These are phyloP conservation scores for Fusarium mangiferae DNA, from an alignment of 2,329 filamentous ascomycete species.

Conservation along the genomic window DNA sequence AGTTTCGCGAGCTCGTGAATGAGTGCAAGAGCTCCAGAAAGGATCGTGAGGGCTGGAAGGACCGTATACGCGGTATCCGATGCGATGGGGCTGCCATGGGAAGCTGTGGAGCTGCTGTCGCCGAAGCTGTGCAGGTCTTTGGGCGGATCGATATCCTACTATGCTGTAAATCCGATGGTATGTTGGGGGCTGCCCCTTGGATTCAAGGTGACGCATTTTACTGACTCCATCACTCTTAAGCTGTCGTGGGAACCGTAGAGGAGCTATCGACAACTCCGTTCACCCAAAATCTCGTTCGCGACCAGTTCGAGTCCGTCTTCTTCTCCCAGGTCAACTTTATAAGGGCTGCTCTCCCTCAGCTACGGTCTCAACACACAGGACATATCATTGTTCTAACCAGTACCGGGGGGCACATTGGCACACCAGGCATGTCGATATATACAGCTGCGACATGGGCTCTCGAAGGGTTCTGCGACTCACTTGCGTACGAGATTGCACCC, in stretches of 20 bases:
- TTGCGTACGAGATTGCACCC: constrained; percentile 95
- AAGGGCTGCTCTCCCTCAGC: constrained; percentile 83
- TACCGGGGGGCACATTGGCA: constrained; percentile 91
- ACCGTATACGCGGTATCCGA: constrained; percentile 74
- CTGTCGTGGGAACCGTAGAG: constrained; percentile 89
- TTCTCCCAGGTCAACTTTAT: constrained; percentile 97
- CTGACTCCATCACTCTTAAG: constrained; percentile 54
- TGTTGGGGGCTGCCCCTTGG: constrained; percentile 16
- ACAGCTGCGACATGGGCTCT: constrained; percentile 94
- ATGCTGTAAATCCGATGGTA: constrained; percentile 89
- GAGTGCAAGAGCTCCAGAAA: constrained; percentile 72
- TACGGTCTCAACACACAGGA: constrained; percentile 82
- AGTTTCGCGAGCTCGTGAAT: constrained; percentile 82
- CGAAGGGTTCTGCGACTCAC: constrained; percentile 93
- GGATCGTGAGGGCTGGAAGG: constrained; percentile 81
- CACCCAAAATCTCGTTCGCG: constrained; percentile 81
- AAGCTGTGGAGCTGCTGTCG: constrained; percentile 86
- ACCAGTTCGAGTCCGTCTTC: constrained; percentile 95
- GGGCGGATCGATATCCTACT: constrained; percentile 89
- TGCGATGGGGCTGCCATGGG: constrained; percentile 71
- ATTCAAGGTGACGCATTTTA: background rate
- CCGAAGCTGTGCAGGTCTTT: constrained; percentile 86
- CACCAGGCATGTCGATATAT: constrained; percentile 89
- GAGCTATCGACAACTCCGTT: constrained; percentile 80
- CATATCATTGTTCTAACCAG: constrained; percentile 92